phyloP scores from a whole-genome alignment of 2,329 filamentous ascomycete species.

The Colletotrichum acutatum region DNA sequence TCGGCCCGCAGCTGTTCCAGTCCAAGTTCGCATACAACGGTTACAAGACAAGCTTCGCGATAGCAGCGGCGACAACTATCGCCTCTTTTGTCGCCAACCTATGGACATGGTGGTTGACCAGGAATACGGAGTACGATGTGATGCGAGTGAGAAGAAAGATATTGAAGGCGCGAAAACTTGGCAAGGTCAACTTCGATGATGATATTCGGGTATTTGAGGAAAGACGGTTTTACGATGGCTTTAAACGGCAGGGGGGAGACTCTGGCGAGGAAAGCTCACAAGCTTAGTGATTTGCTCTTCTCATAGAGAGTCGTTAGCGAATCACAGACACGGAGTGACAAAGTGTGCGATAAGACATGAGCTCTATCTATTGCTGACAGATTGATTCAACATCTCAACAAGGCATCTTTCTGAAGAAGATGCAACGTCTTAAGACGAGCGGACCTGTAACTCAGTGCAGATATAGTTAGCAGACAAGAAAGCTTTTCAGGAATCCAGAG shows the following conservation, averaged over 20 bases:
- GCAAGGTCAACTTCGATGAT: slow-evolving; percentile 28
- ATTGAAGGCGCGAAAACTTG: slow-evolving; percentile 32
- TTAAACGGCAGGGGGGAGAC: not conserved
- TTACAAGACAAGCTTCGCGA: slow-evolving; percentile 42
- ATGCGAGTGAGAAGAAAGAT: slow-evolving; percentile 37
- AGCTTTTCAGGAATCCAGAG: no score
- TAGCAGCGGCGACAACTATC: slow-evolving; percentile 38
- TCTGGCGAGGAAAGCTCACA: slow-evolving; percentile 6
- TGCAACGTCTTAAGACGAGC: no score
- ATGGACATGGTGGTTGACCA: slow-evolving; percentile 41
- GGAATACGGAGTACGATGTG: slow-evolving; percentile 41
- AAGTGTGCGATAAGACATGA: not conserved
- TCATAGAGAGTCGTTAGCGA: not conserved
- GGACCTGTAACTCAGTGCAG: no score
- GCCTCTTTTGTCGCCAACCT: slow-evolving; percentile 40
- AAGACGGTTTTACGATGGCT: slow-evolving; percentile 6
- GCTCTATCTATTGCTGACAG: not conserved
- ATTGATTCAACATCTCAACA: no score
- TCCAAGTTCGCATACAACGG: slow-evolving; percentile 51
- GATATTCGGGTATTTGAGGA: slow-evolving; percentile 21
- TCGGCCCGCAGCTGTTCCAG: slow-evolving; percentile 56
- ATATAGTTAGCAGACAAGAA: no score
- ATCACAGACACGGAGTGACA: not conserved
- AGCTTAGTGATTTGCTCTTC: not conserved
- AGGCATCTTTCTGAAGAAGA: no score